phyloP scores from a whole-genome alignment of 441 rosid genomes.

The Populus tomentosa region DNA sequence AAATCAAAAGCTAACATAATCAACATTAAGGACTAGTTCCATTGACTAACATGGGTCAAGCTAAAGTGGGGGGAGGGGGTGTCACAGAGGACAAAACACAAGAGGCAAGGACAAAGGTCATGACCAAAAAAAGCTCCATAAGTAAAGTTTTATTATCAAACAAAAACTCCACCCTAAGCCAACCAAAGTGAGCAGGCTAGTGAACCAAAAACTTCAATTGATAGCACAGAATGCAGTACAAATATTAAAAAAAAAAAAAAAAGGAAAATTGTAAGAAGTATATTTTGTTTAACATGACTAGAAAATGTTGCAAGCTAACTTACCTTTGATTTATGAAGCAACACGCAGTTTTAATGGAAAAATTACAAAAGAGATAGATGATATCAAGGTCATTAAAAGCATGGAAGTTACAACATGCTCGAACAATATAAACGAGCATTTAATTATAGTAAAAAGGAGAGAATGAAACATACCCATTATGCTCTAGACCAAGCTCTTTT shows the following conservation, averaged over 20 bases:
- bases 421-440: no score
- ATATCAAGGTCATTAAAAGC: not conserved
- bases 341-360: not conserved
- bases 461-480: slow-evolving; percentile 81
- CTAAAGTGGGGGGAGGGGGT: not conserved
- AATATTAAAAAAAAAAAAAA: no score
- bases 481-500: slow-evolving; percentile 95
- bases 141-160: not conserved
- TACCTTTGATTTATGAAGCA: not conserved
- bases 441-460: not conserved
- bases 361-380: not conserved
- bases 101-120: not conserved
- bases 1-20: not conserved
- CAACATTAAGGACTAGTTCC: not conserved
- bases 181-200: not conserved
- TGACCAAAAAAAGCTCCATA: not conserved
- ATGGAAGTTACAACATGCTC: not conserved
- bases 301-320: not conserved
- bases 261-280: no score
- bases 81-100: not conserved
- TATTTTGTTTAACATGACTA: not conserved
- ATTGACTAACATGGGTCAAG: not conserved
- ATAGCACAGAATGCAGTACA: not conserved
- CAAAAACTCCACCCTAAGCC: not conserved
- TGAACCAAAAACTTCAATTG: not conserved